Evolutionary conservation across 2,329 filamentous ascomycete species (phyloP).

Genomic region (Lizonia empirigonia): DNA sequence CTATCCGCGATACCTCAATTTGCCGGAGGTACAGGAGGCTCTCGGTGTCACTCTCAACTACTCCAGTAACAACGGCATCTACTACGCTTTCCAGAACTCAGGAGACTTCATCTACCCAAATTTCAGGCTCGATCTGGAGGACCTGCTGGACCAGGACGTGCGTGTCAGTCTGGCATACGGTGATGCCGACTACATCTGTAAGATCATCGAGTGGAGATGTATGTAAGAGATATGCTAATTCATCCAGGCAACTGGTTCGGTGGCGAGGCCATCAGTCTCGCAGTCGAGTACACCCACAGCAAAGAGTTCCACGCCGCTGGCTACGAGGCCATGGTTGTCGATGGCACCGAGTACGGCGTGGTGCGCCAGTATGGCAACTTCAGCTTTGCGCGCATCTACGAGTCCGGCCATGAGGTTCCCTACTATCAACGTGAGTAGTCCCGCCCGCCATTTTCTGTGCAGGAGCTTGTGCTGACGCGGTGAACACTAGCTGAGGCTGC

Average conservation of each 20-base stretch:
- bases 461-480: neutral
- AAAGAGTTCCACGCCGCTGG: slow-evolving; percentile 67
- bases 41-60: slow-evolving; percentile 69
- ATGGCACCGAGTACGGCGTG: slow-evolving; percentile 65
- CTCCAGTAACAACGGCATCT: slow-evolving; percentile 58
- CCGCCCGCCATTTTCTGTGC: neutral
- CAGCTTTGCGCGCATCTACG: slow-evolving; percentile 58
- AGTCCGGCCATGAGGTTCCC: slow-evolving; percentile 59
- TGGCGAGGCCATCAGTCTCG: slow-evolving; percentile 70
- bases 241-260: slow-evolving; percentile 56
- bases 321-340: slow-evolving; percentile 72
- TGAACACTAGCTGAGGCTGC: slow-evolving; percentile 31
- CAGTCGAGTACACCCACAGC: slow-evolving; percentile 58
- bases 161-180: slow-evolving; percentile 46
- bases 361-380: slow-evolving; percentile 77
- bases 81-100: slow-evolving; percentile 58
- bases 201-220: slow-evolving; percentile 21
- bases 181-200: slow-evolving; percentile 49
- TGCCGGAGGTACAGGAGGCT: slow-evolving; percentile 60
- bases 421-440: slow-evolving; percentile 46
- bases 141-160: slow-evolving; percentile 50
- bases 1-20: slow-evolving; percentile 63
- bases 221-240: neutral
- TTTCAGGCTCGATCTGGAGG: slow-evolving; percentile 53
- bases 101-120: slow-evolving; percentile 65